Evolutionary conservation across 2,329 filamentous ascomycete species (phyloP), one percentile per base, ranked within the genome.

Genomic region (Aspergillus nomiae): DNA sequence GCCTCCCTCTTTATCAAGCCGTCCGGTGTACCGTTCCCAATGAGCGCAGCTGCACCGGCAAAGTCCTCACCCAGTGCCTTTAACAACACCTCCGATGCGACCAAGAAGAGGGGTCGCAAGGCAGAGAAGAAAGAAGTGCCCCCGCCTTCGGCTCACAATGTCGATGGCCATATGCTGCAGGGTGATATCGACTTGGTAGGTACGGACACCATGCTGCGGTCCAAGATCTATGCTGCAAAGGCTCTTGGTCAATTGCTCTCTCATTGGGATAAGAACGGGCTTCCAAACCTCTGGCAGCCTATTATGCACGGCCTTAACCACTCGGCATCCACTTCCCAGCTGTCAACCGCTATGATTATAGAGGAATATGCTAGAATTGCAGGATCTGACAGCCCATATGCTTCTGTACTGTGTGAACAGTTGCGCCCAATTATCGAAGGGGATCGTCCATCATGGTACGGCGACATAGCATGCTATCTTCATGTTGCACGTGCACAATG

Each of bases 121-220:
- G 91, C 91, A 0, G 89, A 91, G n/a, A 96, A 96, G 81, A 84
- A 84, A 61, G 92, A 95, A 60, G 90, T 94, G 32, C 79, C 86
- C 1, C 80, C 86, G 1, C 80, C 85, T 4, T 86, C 90, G n/a
- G 87, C 90, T 1, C 95, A 99, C 77, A 97, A 99, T 76, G 92
- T 99, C 21, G 95, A 99, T 76, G 95, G 94, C 11, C 94, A 96
- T 69, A 97, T 99, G 90, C 93, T 99, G 83, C 92, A 94, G 74
- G 95, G 96, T 58, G 96, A 99, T 72, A 90, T 98, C 54, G 96
- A 99, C 73, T 84, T 99, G 48, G 94, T 99, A 30, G 94, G 95
- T 36, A 87, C 91, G 71, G 95, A 99, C 64, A 89, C 89, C 8
- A 87, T 99, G 77, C 88, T 98, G 56, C 89, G 94, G 65, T 97